These are phyloP conservation scores for Xylaria arbuscula DNA, from an alignment of 2,329 filamentous ascomycete genomes.

Conservation along the genomic window DNA sequence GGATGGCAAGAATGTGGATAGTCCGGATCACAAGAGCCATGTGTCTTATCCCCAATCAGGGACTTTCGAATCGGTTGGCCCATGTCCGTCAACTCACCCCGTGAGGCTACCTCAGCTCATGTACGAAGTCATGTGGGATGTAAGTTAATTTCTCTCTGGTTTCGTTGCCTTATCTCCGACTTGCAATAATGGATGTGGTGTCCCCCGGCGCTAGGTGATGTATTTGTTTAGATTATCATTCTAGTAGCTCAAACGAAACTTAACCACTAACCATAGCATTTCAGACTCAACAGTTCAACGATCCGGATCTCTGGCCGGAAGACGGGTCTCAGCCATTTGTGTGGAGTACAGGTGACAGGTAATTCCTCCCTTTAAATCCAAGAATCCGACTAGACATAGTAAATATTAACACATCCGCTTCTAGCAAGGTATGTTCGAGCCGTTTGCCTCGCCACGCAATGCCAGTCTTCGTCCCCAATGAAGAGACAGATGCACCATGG, in stretches of 20 bases:
- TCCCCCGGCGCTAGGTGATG: too few relatives aligned
- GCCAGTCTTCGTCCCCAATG: background rate
- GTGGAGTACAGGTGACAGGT: slow-evolving; percentile 46
- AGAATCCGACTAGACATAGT: background rate
- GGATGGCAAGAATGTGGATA: slow-evolving; percentile 62
- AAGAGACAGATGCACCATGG: background rate
- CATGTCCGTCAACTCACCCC: slow-evolving; percentile 62
- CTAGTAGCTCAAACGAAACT: background rate
- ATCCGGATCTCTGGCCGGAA: slow-evolving; percentile 46
- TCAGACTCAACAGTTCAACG: slow-evolving; percentile 45
- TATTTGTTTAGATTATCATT: background rate
- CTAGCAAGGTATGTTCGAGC: slow-evolving; percentile 25
- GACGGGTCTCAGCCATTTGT: slow-evolving; percentile 48
- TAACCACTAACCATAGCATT: slow-evolving; percentile 16
- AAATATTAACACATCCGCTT: slow-evolving; percentile 1
- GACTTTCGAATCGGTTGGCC: slow-evolving; percentile 51
- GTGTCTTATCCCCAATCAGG: slow-evolving; percentile 55
- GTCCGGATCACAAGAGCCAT: slow-evolving; percentile 55
- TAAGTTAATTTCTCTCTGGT: slow-evolving; percentile 33
- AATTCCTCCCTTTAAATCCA: background rate
- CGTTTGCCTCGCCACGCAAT: background rate
- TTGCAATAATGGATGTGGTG: background rate
- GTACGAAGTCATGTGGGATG: slow-evolving; percentile 68
- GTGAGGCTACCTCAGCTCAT: slow-evolving; percentile 68
- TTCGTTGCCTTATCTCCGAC: background rate